These are phyloP conservation scores for Plasmodium vivax DNA, from an alignment of 169 alveolate genomes.

Conservation along the genomic window DNA sequence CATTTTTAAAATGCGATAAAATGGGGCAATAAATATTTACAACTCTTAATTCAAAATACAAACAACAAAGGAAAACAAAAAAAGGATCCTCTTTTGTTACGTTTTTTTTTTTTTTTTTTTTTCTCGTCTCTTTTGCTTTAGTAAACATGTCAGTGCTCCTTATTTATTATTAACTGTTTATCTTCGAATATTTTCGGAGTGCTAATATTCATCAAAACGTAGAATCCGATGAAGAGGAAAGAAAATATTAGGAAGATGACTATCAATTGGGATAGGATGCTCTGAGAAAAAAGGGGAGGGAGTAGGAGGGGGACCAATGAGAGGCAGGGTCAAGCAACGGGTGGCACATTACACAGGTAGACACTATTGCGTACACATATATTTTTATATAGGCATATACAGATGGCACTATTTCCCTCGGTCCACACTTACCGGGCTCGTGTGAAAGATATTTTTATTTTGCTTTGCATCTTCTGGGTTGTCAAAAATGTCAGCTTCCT, in stretches of 20 bases:
- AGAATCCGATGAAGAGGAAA: constrained; percentile 60
- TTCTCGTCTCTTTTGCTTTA: not conserved
- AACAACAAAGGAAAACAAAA: constrained; percentile 16
- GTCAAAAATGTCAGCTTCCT: constrained; percentile 59
- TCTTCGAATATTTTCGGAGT: constrained; percentile 71
- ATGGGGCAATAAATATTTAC: constrained; percentile 9
- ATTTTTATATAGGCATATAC: not conserved
- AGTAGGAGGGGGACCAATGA: not conserved
- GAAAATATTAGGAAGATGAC: constrained; percentile 40
- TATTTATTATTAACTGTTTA: constrained; percentile 69
- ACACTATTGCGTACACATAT: not conserved
- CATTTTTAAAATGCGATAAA: constrained; percentile 17
- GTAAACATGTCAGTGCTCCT: constrained; percentile 50
- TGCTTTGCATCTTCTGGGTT: constrained; percentile 52
- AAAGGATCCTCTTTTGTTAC: constrained; percentile 2
- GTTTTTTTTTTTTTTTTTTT: constrained; percentile 1
- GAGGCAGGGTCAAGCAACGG: not conserved
- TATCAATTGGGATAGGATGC: constrained; percentile 47
- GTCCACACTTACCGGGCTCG: constrained; percentile 61
- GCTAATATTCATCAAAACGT: constrained; percentile 32
- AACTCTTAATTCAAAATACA: constrained; percentile 58
- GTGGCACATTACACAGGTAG: not conserved
- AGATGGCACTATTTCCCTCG: not conserved
- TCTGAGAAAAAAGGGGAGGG: constrained; percentile 1
- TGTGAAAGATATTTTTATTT: constrained; percentile 59